Evolutionary conservation across 495 filamentous ascomycete genomes (phyloP), one percentile per base, ranked within the genome.

Genomic region (Neurospora tetrasperma): DNA sequence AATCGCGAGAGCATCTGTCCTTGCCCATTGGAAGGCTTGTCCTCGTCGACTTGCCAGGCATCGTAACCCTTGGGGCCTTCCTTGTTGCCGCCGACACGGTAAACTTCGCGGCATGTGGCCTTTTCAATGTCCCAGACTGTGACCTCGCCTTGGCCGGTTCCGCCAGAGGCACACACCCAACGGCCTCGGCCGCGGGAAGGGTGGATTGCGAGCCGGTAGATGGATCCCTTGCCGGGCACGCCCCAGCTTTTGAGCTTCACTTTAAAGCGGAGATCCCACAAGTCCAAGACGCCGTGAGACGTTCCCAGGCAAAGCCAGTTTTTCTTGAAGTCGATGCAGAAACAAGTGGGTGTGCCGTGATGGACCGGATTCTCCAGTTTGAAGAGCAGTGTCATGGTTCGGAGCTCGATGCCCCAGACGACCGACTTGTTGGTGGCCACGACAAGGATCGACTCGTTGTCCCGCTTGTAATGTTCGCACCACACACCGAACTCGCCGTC

Each of bases 71-170:
- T 91, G 2, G 86, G 81, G 5, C 80, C 86, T 20, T 89, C 87
- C 70, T 85, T 82, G 59, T 81, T 83, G 43, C 85, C 82, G 11
- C 86, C 84, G 71, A 90, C 88, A 16, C 92, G 90, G 82, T 95
- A 98, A 3, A 97, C 90, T 80, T 98, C 95, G 73, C 93, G 88
- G 76, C 96, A 98, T 72, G 90, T 87, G 23, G 90, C 88, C 78
- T 95, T 96, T 77, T 98, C 94, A 18, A 97, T 85, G 80, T 99
- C 96, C 96, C 96, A 99, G 3, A 96, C 90, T 1, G 93, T 96
- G 20, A 99, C 88, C 77, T 98, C 95, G n/a, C 92, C 93, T 73
- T 92, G 90, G 10, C 89, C 90, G n/a, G 92, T 96, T 23, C 94
- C 94, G 40, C 94, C 93, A 2, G 93, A 90, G 10, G 98, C 91